Evolutionary conservation across 768 basidiomycete species (phyloP).

Genomic region (Cystobasidium tubakii): DNA sequence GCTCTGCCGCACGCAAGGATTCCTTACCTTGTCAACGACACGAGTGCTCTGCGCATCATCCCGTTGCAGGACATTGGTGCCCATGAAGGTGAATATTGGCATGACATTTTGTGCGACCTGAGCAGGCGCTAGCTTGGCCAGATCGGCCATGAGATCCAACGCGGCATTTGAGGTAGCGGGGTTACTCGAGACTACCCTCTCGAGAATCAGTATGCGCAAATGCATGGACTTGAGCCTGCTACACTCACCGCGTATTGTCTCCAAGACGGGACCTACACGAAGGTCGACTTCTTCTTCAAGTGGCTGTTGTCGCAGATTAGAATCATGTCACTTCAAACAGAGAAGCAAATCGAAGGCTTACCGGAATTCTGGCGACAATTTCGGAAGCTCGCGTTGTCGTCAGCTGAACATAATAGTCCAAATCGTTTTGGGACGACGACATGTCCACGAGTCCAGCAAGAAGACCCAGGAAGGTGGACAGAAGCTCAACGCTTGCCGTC

Average conservation of each 20-base stretch:
- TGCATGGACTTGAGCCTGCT: slow-evolving; percentile 34
- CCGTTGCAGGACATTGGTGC: slow-evolving; percentile 92
- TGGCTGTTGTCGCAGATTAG: too few species aligned
- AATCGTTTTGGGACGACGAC: slow-evolving; percentile 35
- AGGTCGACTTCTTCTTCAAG: slow-evolving; percentile 9
- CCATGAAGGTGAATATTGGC: slow-evolving; percentile 99
- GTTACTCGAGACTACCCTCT: slow-evolving; percentile 67
- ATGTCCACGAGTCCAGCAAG: slow-evolving; percentile 42
- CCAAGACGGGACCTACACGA: slow-evolving; percentile 41
- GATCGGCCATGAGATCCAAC: slow-evolving; percentile 72
- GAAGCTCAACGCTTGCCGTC: slow-evolving; percentile 33
- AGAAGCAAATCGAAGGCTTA: neutral
- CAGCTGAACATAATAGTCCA: slow-evolving; percentile 42
- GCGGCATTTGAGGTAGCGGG: slow-evolving; percentile 94
- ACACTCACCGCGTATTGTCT: slow-evolving; percentile 44
- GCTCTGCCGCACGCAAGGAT: too few species aligned
- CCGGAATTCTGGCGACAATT: slow-evolving; percentile 36
- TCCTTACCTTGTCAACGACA: slow-evolving; percentile 62
- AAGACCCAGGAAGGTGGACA: slow-evolving; percentile 40
- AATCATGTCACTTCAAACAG: too few species aligned
- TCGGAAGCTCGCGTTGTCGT: slow-evolving; percentile 37
- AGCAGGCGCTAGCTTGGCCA: slow-evolving; percentile 78
- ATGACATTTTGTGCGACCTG: slow-evolving; percentile 89
- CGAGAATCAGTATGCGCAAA: neutral
- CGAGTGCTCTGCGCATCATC: slow-evolving; percentile 93